Conservation (phyloP, 116 monocot genomes). For the Thalassia testudinum region DNA sequence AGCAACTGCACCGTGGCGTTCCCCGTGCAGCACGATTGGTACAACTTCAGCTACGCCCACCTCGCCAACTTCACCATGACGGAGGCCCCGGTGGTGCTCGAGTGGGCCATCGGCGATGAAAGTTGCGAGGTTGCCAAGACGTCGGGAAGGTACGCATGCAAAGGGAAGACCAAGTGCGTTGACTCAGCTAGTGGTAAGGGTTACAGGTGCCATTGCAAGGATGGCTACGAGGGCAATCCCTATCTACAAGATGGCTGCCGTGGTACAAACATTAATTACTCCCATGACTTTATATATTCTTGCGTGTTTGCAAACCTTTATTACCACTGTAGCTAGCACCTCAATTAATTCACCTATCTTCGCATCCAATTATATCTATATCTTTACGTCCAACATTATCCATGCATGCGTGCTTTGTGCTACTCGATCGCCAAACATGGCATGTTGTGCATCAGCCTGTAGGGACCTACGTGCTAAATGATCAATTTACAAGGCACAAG, state of each 20-base stretch:
- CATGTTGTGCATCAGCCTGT: too few species aligned
- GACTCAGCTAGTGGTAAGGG: constrained; percentile 30
- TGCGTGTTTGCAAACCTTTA: too few species aligned
- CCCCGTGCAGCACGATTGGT: constrained; percentile 16
- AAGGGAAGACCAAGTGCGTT: constrained; percentile 16
- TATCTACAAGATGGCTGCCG: constrained; percentile 37
- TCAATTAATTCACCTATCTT: too few species aligned
- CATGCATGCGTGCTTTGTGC: too few species aligned
- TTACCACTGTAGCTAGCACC: too few species aligned
- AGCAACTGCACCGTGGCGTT: constrained; percentile 36
- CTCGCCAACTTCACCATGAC: background rate
- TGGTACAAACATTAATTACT: constrained; percentile 7
- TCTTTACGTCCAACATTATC: too few species aligned
- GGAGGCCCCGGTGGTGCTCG: constrained; percentile 26
- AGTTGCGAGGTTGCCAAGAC: constrained; percentile 6
- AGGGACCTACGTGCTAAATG: too few species aligned
- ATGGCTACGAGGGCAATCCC: constrained; percentile 44
- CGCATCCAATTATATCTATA: too few species aligned
- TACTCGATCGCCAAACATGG: too few species aligned
- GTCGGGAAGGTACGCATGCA: constrained; percentile 17
- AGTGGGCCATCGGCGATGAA: constrained; percentile 36
- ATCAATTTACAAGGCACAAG: too few species aligned
- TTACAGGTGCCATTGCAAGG: constrained; percentile 34
- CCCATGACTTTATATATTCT: too few species aligned
- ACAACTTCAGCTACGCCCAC: constrained; percentile 10